Evolutionary conservation across 495 filamentous ascomycete genomes (phyloP), one percentile per base, ranked within the genome.

Genomic region (Penicillium soppii): DNA sequence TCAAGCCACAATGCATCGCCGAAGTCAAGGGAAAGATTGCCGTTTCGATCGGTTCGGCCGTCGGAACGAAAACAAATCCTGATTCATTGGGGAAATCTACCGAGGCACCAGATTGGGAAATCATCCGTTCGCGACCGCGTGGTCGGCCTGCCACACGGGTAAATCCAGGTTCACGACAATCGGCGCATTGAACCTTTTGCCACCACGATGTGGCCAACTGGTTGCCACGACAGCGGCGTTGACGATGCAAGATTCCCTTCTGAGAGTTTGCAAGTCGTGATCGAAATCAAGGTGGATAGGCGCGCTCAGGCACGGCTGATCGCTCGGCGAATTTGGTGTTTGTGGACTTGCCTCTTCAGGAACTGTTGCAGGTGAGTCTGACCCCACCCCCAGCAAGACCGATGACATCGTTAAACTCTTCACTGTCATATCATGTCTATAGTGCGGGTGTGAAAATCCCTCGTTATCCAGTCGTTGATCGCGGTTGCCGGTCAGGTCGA

Each of bases 81-180:
- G 8, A 33, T 7, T 23, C 8, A 1, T 22, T 29, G 10, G 35
- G 2, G 3, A 45, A 46, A 36, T n/a, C 29, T 23, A 16, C 40
- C 40, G 25, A 43, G 40, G 47, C 47, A 55, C 56, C 55, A 38
- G 32, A 38, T 32, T 15, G 44, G n/a, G 15, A 53, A n/a, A 41
- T 44, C 45, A 43, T n/a, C 33, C 35, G 33, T 17, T 42, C 22
- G 16, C 39, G 23, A 48, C 40, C 43, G 22, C 40, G 42, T 25
- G 45, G 33, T 23, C 16, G 8, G 58, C 43, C 20, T 58, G 58
- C 75, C 73, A 77, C n/a, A 85, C 72, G 8, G 84, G 85, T 32
- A 92, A 72, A 52, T 90, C 83, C 25, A 92, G 66, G 62, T 95
- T 87, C 20, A 92, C 83, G 7, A 92, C 82, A 47, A 92, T 85